Conservation (phyloP, 768 basidiomycete genomes). For the Plicaturopsis crispa region DNA sequence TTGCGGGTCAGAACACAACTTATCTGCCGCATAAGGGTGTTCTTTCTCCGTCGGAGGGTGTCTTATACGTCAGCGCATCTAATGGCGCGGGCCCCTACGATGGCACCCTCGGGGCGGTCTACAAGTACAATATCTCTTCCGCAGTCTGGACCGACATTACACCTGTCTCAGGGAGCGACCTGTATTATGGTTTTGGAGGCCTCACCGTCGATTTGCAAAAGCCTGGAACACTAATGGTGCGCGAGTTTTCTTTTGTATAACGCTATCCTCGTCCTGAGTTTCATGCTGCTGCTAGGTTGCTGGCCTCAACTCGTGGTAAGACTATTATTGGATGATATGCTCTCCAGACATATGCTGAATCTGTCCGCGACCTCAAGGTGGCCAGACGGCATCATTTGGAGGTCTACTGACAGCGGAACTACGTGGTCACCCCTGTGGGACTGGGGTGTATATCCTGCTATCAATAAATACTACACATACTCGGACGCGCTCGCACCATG, state of each 20-base stretch:
- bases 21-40: conserved; percentile 64
- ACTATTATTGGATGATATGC: conserved; percentile 7
- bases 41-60: conserved; percentile 46
- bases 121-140: conserved; percentile 46
- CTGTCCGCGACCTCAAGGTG: no score
- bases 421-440: conserved; percentile 56
- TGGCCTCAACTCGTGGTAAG: conserved; percentile 49
- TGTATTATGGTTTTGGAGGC: conserved; percentile 59
- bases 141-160: conserved; percentile 56
- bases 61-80: conserved; percentile 53
- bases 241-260: no score
- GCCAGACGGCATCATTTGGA: conserved; percentile 62
- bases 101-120: conserved; percentile 41
- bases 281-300: no score
- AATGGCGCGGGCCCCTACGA: conserved; percentile 63
- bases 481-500: conserved; percentile 51
- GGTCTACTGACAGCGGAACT: conserved; percentile 48
- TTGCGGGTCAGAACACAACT: conserved; percentile 49
- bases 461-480: conserved; percentile 41
- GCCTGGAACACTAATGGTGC: conserved; percentile 62
- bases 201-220: conserved; percentile 51
- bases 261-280: no score
- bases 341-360: no score
- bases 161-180: conserved; percentile 48
- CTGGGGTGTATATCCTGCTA: conserved; percentile 32